Conservation (phyloP, 306 rosid species). For the Alnus rubra region DNA sequence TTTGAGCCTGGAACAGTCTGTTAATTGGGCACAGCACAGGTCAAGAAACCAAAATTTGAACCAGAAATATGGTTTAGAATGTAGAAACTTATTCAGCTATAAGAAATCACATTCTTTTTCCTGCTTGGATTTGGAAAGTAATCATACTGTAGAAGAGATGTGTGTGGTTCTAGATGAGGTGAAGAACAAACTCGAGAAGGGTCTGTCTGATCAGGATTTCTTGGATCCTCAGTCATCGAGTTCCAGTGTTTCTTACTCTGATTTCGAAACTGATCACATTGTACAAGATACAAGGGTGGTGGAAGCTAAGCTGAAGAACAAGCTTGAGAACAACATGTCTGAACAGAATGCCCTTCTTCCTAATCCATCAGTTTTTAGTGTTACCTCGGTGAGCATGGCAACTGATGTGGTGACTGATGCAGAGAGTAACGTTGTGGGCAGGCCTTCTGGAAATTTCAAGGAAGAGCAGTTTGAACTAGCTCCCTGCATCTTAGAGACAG, state of each 20-base stretch:
- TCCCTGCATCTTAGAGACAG: constrained; percentile 22
- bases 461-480: constrained; percentile 29
- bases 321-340: constrained; percentile 17
- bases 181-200: constrained; percentile 25
- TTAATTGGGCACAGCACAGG: constrained; percentile 29
- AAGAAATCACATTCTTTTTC: constrained; percentile 40
- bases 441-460: constrained; percentile 26
- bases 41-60: constrained; percentile 28
- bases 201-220: constrained; percentile 23
- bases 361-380: constrained; percentile 18
- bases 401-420: constrained; percentile 26
- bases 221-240: constrained; percentile 20
- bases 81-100: constrained; percentile 22
- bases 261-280: constrained; percentile 15
- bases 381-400: background rate
- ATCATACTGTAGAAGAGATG: constrained; percentile 23
- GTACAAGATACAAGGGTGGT: constrained; percentile 27
- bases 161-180: constrained; percentile 14
- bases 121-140: constrained; percentile 24
- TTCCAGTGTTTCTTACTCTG: constrained; percentile 17
- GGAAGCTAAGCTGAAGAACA: constrained; percentile 31
- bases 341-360: constrained; percentile 12
- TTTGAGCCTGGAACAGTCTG: constrained; percentile 36
- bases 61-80: constrained; percentile 34
- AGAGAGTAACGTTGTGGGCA: constrained; percentile 14